Base-by-base conservation (phyloP, 352 stramenopile species). In the Globisporangium spinosum region DNA sequence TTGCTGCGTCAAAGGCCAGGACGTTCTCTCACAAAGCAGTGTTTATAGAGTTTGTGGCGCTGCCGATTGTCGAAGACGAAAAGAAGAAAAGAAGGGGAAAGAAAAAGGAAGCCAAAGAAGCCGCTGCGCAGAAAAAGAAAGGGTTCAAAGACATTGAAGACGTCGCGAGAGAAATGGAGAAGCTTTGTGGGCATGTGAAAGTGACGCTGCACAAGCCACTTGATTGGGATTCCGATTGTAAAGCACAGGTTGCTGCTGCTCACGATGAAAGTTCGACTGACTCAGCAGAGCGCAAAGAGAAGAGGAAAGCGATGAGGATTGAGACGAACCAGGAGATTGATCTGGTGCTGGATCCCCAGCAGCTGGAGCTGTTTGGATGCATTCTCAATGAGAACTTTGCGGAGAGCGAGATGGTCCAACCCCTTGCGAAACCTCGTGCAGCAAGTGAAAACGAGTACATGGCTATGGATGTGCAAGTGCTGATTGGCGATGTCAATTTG, bases 351-450 rank as follows among this genome's bases (percentile, higher is more conserved):
- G 85, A 92, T 66, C 76, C 80, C 8, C 80, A 86, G 32, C 84
- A 92, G 40, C 62, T 92, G 3, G 79, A 91, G 62, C 70, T 93
- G 15, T 58, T 91, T 9, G 71, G 72, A n/a, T 86, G 85, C 25
- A 73, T 93, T 45, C 45, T 83, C 1, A 74, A 87, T 32, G 84
- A 91, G 53, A 91, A 93, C 61, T 81, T 91, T 64, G 71, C 64
- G 17, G 68, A 68, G 10, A 53, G 64, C 15, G 70, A 83, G 45
- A 29, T 73, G 45, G 25, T 73, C 20, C 2, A 45, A 13, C 25
- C 53, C 15, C 54, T 27, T 9, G 29, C 32, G 1, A 55, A 38
- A 38, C 5, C 35, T 0, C 5, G 13, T 5, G 43, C 67, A 62
- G 54, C 71, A 2, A 62, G 64, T 34, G 68, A 77, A 25, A 78